A percentile compares a stretch with the other conserved stretches of the same genome.
Evolutionary conservation across 1,139 yeast genomes (phyloP).

Genomic region (Meyerozyma elateridarum): DNA sequence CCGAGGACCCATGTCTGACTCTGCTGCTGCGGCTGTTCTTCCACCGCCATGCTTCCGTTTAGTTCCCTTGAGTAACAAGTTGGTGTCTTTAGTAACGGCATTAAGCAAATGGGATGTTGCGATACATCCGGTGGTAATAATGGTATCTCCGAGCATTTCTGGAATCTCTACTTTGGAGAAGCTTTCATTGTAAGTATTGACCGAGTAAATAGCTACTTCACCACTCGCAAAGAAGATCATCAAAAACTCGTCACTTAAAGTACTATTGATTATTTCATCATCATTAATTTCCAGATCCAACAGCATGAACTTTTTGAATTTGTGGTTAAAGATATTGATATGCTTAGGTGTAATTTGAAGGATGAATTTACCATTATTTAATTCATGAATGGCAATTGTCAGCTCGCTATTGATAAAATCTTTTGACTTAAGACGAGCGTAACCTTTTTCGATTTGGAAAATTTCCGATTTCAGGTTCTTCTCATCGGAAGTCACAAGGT

Average conservation of each 20-base stretch:
- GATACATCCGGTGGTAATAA: conserved; percentile 67
- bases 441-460: conserved; percentile 64
- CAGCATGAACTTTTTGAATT: conserved; percentile 43
- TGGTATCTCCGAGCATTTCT: conserved; percentile 50
- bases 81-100: conserved; percentile 39
- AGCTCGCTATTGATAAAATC: conserved; percentile 61
- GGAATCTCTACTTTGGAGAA: conserved; percentile 43
- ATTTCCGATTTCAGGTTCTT: conserved; percentile 62
- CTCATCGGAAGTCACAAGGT: conserved; percentile 70
- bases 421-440: conserved; percentile 58
- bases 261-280: conserved; percentile 50
- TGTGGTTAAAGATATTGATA: conserved; percentile 59
- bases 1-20: conserved; percentile 24
- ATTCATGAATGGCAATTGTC: conserved; percentile 64
- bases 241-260: conserved; percentile 45
- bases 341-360: conserved; percentile 72
- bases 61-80: conserved; percentile 24
- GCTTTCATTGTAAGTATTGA: conserved; percentile 37
- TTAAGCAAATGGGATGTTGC: conserved; percentile 40
- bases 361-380: conserved; percentile 56
- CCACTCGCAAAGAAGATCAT: conserved; percentile 54
- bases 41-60: conserved; percentile 26
- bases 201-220: conserved; percentile 45
- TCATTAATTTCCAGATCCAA: conserved; percentile 28
- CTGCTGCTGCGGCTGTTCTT: conserved; percentile 5